phyloP scores from a whole-genome alignment of 2,329 filamentous ascomycete genomes.

The Pseudogymnoascus sp. region DNA sequence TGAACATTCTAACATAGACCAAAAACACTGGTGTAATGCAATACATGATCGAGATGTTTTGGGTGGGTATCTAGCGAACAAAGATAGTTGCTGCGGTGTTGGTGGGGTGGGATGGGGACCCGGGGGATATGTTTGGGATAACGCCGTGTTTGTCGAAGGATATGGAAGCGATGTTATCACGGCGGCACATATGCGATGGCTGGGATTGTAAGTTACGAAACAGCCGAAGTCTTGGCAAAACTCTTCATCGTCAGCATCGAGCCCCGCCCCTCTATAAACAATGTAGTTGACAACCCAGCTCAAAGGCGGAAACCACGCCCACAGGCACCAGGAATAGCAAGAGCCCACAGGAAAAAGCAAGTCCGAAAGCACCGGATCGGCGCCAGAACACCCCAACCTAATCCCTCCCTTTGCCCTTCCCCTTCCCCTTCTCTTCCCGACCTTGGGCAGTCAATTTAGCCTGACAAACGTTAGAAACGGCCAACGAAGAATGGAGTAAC shows the following conservation, averaged over 20 bases:
- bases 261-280: not conserved
- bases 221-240: not conserved
- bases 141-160: not conserved
- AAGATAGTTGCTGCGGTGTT: not conserved
- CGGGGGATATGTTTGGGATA: not conserved
- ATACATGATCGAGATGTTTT: not conserved
- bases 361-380: not conserved
- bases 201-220: not conserved
- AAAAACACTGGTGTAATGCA: not conserved
- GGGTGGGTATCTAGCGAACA: not conserved
- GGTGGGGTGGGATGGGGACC: not conserved
- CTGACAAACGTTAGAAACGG: not conserved
- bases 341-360: not conserved
- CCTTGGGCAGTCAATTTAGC: not conserved
- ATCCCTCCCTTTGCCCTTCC: not conserved
- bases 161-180: not conserved
- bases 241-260: not conserved
- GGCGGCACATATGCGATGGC: not conserved
- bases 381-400: not conserved
- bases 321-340: not conserved
- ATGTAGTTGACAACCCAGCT: not conserved
- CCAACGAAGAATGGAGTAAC: not conserved
- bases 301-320: not conserved
- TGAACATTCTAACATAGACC: not conserved
- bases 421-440: not conserved